phyloP scores from a whole-genome alignment of 352 stramenopile species.

The Poterioochromonas sp. region DNA sequence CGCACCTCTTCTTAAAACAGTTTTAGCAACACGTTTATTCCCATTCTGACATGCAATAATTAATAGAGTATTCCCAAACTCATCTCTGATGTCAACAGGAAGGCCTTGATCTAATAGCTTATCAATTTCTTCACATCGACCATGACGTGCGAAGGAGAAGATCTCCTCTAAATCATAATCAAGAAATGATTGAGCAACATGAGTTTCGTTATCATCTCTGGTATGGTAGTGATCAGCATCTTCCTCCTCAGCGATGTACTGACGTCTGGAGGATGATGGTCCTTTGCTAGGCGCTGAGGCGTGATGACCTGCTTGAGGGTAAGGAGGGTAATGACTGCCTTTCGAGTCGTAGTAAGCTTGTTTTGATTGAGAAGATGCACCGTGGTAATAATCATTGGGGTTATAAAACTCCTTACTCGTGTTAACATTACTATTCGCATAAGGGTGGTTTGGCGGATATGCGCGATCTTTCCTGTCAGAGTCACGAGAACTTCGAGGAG shows the following conservation, averaged over 20 bases:
- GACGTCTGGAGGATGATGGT: background rate
- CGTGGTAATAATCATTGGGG: too few relatives aligned
- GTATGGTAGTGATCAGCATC: background rate
- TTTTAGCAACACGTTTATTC: conserved; percentile 72
- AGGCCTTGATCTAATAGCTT: conserved; percentile 71
- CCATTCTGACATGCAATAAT: conserved; percentile 76
- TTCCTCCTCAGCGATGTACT: background rate
- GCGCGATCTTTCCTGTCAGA: background rate
- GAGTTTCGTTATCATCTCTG: background rate
- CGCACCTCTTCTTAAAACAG: conserved; percentile 62
- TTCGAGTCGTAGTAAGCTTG: background rate
- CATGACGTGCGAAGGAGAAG: conserved; percentile 70
- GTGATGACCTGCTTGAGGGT: background rate
- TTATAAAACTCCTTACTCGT: background rate
- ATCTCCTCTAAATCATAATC: conserved; percentile 53
- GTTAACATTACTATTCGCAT: too few relatives aligned
- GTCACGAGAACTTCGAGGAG: background rate
- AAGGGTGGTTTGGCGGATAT: background rate
- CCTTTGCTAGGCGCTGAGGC: background rate
- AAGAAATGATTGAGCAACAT: background rate
- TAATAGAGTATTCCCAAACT: conserved; percentile 69
- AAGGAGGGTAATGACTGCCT: background rate
- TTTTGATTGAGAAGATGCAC: conserved; percentile 12
- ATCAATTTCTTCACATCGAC: conserved; percentile 64
- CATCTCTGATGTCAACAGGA: conserved; percentile 60